Base-by-base conservation (phyloP, 192 early-diverging fungal genomes). In the Linnemannia elongata region DNA sequence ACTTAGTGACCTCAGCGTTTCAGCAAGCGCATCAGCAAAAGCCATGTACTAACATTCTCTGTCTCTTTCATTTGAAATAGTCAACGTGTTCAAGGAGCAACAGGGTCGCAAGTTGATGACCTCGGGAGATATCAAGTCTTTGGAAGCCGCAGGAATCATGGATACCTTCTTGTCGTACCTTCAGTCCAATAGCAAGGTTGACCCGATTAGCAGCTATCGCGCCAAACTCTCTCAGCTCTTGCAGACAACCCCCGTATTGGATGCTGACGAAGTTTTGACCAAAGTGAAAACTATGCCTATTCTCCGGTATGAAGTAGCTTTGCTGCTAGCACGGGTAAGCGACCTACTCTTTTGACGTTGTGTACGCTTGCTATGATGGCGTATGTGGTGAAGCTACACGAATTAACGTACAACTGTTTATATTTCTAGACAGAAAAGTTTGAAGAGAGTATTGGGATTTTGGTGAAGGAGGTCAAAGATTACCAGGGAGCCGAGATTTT, bases 401-500 rank as follows among this genome's bases (percentile, higher is more conserved):
- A 15, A 3, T 10, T 66, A 36, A 41, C 6, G 54, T n/a, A 63
- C 22, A 0, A 39, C 73, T 79, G 6, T 39, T 63, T 7, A 39
- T 60, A 60, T 33, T 18, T 72, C 41, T 74, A 93, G 92, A 72
- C 91, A 41, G 71, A 63, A 30, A 79, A 88, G 41, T 89, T 90
- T 70, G 82, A 92, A 39, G 83, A 90, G 13, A 85, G 90, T 47
- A 78, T 93, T 9, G 33, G 82, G 69, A 88, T 90, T 38, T 77
- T 93, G 78, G 89, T 90, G 13, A 69, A 89, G 57, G 84, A 88
- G 20, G 36, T 92, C 47, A 86, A 78, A n/a, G 93, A 93, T 72
- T 92, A 89, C 87, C 76, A 88, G 42, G 93, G 90, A 42, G 91
- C 88, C 22, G 93, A 93, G 69, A 83, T 87, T 36, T 91, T 90